Evolutionary conservation across 805 yeast genomes (phyloP).

Genomic region (Torulaspora quercuum): DNA sequence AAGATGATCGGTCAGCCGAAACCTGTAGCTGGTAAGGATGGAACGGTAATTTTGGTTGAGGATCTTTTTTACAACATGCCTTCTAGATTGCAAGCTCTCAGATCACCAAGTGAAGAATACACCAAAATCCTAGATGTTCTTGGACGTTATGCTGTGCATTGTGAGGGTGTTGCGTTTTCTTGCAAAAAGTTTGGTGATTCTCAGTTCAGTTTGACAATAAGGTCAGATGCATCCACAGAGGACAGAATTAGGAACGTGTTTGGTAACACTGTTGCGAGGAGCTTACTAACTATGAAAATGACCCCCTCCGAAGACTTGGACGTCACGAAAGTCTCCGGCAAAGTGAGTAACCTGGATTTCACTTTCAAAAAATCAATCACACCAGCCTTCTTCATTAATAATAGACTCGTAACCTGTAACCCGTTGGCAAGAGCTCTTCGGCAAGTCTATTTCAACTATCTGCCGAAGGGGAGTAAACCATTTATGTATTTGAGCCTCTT

Average conservation of each 20-base stretch:
- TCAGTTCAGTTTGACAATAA: constrained; percentile 58
- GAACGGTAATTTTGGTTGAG: constrained; percentile 82
- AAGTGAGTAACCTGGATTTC: constrained; percentile 68
- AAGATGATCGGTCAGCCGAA: constrained; percentile 52
- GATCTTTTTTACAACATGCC: constrained; percentile 89
- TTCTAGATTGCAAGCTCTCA: constrained; percentile 64
- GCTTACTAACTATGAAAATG: constrained; percentile 50
- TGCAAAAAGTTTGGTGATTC: constrained; percentile 80
- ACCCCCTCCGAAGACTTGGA: constrained; percentile 45
- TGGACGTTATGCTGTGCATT: constrained; percentile 78
- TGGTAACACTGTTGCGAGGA: constrained; percentile 66
- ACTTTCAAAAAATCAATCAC: constrained; percentile 56
- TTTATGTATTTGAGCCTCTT: constrained; percentile 73
- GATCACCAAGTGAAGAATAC: constrained; percentile 69
- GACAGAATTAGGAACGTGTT: constrained; percentile 74
- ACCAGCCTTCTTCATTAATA: constrained; percentile 81
- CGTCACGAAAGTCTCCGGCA: constrained; percentile 51
- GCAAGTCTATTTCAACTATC: constrained; percentile 56
- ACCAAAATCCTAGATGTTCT: constrained; percentile 74
- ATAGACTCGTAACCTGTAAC: constrained; percentile 78
- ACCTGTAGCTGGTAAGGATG: constrained; percentile 82
- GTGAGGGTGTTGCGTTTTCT: constrained; percentile 63
- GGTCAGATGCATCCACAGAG: constrained; percentile 46
- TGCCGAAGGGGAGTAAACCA: constrained; percentile 76
- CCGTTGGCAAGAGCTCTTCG: constrained; percentile 67